Evolutionary conservation across 441 rosid species (phyloP).

Genomic region (Macaranga tanarius): DNA sequence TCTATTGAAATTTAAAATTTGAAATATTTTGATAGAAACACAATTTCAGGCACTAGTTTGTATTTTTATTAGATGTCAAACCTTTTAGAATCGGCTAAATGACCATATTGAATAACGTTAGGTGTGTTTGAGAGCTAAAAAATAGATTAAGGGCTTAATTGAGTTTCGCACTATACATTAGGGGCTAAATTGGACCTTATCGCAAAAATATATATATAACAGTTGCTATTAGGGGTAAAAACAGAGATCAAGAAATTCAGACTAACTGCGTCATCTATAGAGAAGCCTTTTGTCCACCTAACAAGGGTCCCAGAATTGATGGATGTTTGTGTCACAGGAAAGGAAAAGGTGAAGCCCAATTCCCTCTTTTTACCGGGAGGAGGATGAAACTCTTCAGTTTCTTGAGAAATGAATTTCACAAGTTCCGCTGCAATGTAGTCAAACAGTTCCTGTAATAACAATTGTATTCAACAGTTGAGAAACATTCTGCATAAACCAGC

Average conservation of each 20-base stretch:
- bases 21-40: too few species aligned
- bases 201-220: neutral
- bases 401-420: conserved; percentile 76
- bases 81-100: too few species aligned
- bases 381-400: conserved; percentile 60
- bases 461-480: conserved; percentile 22
- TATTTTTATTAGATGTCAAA: too few species aligned
- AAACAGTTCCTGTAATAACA: conserved; percentile 62
- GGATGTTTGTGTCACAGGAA: conserved; percentile 72
- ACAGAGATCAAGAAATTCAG: conserved; percentile 26
- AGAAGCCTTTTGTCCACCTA: conserved; percentile 95
- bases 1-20: too few species aligned
- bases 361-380: conserved; percentile 77
- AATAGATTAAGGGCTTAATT: too few species aligned
- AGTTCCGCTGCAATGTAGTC: conserved; percentile 77
- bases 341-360: conserved; percentile 91
- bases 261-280: conserved; percentile 74
- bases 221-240: neutral
- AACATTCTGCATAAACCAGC: conserved; percentile 3
- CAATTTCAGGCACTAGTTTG: too few species aligned
- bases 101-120: too few species aligned
- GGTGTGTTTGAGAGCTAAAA: too few species aligned
- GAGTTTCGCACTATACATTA: too few species aligned
- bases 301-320: conserved; percentile 83
- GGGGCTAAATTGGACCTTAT: too few species aligned